These are phyloP conservation scores for Cyberlindnera maritima DNA, from an alignment of 805 yeast species.

Conservation along the genomic window DNA sequence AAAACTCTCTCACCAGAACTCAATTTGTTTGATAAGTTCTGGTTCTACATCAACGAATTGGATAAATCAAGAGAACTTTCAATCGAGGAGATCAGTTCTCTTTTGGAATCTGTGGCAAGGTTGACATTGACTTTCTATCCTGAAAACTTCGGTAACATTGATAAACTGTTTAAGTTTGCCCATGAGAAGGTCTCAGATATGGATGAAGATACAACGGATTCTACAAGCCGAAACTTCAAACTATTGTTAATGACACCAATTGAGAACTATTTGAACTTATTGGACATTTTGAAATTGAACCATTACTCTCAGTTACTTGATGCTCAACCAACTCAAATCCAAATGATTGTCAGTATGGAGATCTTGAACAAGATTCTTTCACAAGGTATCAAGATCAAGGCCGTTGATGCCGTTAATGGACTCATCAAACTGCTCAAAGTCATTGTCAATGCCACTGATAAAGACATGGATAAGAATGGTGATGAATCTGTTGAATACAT, in stretches of 20 bases:
- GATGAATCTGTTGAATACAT: slow-evolving; percentile 37
- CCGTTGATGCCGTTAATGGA: slow-evolving; percentile 49
- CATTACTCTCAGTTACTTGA: slow-evolving; percentile 53
- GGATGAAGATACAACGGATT: slow-evolving; percentile 25
- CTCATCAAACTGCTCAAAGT: slow-evolving; percentile 58
- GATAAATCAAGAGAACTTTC: slow-evolving; percentile 59
- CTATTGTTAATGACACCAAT: slow-evolving; percentile 50
- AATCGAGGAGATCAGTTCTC: slow-evolving; percentile 57
- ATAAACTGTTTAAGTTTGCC: slow-evolving; percentile 59
- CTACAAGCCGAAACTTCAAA: slow-evolving; percentile 40
- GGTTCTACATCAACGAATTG: slow-evolving; percentile 59
- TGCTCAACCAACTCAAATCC: slow-evolving; percentile 49
- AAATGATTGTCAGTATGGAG: slow-evolving; percentile 54
- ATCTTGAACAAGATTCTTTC: slow-evolving; percentile 57
- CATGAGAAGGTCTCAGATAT: slow-evolving; percentile 35
- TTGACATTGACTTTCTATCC: slow-evolving; percentile 69
- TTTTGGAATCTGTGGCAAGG: slow-evolving; percentile 64
- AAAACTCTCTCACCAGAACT: slow-evolving; percentile 5
- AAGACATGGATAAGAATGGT: slow-evolving; percentile 20
- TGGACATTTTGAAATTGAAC: slow-evolving; percentile 40
- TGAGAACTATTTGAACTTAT: slow-evolving; percentile 31
- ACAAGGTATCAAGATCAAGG: slow-evolving; percentile 36
- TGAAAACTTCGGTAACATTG: slow-evolving; percentile 54
- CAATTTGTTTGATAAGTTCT: slow-evolving; percentile 59
- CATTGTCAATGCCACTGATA: slow-evolving; percentile 41